Base-by-base conservation (phyloP, 2,329 filamentous ascomycete genomes). In the Lasiodiplodia theobromae region DNA sequence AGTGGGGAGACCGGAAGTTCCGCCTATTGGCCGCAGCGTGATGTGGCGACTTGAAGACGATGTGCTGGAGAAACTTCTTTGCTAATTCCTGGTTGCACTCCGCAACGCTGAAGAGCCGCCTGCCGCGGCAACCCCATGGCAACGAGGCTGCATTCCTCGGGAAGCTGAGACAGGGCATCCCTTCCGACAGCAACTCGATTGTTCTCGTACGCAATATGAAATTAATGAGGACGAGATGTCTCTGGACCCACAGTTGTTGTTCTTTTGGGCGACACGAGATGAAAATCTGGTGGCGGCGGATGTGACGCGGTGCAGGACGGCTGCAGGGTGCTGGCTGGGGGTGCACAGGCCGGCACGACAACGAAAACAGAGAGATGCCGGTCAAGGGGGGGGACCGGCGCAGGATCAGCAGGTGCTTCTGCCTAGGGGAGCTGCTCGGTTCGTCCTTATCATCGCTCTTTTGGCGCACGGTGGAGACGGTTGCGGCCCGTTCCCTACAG, bases 251-350 rank as follows among this genome's bases (percentile, higher is more conserved):
- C 44, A 8, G 28, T 52, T 25, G 52, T 28, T 1, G 47, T 52
- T 47, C 10, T 38, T 14, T 31, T 38, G 31, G 47, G 60, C 60
- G 37, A 64, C 60, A 44, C 40, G 28, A n/a, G 44, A 52, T 11
- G 37, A 64, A 64, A 52, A 51, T 34, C 40, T 31, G 58, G 58
- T 63, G 58, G 58, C 58, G 60, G 60, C 60, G 60, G 60, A 47
- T 64, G 60, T 38, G 60, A 64, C 60, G 44, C 52, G 44, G 18
- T 64, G 60, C 60, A 64, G 23, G 28, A 10, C n/a, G 28, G 28
- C 60, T 64, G 60, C 60, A 64, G 31, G 60, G 60, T 47, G 60
- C 28, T 52, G 28, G 14, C 37, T 52, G 44, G 28, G 44, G 60
- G 18, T 3, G 23, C 44, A 52, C 58, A 51, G 58, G 18, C 25